These are phyloP conservation scores for Tuber borchii DNA, from an alignment of 495 filamentous ascomycete genomes.

Conservation along the genomic window DNA sequence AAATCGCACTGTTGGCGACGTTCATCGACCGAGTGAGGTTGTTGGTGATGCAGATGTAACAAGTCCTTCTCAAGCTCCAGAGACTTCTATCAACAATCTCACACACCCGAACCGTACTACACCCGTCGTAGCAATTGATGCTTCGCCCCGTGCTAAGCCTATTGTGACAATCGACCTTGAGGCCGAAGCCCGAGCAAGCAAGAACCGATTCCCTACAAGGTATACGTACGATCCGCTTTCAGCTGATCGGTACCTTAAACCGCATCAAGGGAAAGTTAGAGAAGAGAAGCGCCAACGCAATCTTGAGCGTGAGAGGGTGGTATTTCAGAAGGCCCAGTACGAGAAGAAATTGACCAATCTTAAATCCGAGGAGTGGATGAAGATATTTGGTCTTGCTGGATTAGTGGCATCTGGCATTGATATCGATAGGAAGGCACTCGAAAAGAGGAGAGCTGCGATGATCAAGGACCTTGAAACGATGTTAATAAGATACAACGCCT, in stretches of 20 bases:
- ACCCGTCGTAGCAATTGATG: conserved; percentile 5
- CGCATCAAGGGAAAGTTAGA: conserved; percentile 27
- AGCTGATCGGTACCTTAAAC: conserved; percentile 28
- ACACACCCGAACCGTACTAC: background rate
- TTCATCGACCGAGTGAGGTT: background rate
- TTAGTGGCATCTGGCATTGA: conserved; percentile 52
- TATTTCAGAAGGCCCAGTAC: conserved; percentile 84
- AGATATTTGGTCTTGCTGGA: conserved; percentile 83
- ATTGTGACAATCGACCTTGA: conserved; percentile 33
- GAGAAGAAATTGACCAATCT: conserved; percentile 80
- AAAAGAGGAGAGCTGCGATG: conserved; percentile 76
- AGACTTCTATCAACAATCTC: background rate
- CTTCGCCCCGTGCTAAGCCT: conserved; percentile 13
- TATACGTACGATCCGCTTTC: conserved; percentile 30
- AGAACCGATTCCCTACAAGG: conserved; percentile 22
- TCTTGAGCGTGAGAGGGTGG: conserved; percentile 81
- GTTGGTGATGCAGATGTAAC: conserved; percentile 20
- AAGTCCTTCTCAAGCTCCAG: background rate
- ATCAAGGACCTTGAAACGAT: conserved; percentile 70
- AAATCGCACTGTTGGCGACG: background rate
- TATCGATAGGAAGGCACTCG: conserved; percentile 68
- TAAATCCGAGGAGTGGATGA: conserved; percentile 85
- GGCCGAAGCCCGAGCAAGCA: conserved; percentile 26
- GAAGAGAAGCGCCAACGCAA: conserved; percentile 84
- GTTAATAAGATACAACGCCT: conserved; percentile 75